These are phyloP conservation scores for Corymbia maculata DNA, from an alignment of 345 rosid genomes.

Conservation along the genomic window DNA sequence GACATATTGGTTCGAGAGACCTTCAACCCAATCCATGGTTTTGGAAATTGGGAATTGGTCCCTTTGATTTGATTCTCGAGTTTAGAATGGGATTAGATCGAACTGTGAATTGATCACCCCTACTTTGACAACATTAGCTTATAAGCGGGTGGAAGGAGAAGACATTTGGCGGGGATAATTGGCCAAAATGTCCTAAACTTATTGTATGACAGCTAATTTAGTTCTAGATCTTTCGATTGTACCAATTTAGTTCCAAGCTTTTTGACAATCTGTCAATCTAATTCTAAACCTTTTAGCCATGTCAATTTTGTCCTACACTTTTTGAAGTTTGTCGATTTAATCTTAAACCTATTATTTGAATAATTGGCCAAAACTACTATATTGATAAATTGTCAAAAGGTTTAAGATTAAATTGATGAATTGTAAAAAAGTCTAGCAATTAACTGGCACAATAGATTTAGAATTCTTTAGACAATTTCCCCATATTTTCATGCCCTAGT, in stretches of 20 bases:
- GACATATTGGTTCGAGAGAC: no score
- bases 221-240: no score
- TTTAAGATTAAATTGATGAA: neutral
- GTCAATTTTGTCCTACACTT: accelerated
- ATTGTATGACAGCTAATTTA: no score
- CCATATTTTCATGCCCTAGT: neutral
- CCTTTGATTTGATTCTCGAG: no score
- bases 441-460: neutral
- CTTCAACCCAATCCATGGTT: no score
- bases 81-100: no score
- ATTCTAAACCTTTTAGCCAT: no score
- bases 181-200: no score
- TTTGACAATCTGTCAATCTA: no score
- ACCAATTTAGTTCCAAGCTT: accelerated
- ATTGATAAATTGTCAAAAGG: neutral
- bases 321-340: neutral
- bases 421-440: neutral
- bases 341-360: no score
- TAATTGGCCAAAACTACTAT: accelerated
- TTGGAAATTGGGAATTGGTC: no score
- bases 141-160: neutral
- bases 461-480: neutral
- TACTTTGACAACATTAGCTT: neutral
- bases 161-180: neutral
- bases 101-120: no score